These are phyloP conservation scores for Hymenotorrendiella dingleyae DNA, from an alignment of 2,329 filamentous ascomycete genomes.

Conservation along the genomic window DNA sequence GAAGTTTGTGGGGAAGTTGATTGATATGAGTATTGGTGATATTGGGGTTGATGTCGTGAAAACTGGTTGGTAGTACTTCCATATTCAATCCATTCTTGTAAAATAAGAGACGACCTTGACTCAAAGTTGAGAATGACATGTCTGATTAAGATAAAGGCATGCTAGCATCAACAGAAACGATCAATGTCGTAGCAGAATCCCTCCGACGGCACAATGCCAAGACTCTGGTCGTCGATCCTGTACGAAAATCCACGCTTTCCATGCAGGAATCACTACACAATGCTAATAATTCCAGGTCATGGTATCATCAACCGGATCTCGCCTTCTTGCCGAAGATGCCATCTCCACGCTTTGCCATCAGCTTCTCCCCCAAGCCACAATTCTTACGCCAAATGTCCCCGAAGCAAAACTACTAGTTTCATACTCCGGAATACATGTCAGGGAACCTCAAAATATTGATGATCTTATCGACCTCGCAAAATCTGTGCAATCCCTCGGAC, in stretches of 20 bases:
- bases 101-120: too few relatives aligned
- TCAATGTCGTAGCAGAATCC: constrained; percentile 61
- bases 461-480: constrained; percentile 66
- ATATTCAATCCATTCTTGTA: background rate
- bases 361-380: too few relatives aligned
- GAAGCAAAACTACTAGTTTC: constrained; percentile 63
- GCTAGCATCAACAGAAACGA: constrained; percentile 68
- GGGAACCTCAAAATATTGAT: constrained; percentile 49
- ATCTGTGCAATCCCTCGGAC: constrained; percentile 60
- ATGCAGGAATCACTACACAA: background rate
- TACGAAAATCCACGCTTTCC: constrained; percentile 35
- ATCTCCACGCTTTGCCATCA: too few relatives aligned
- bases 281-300: constrained; percentile 61
- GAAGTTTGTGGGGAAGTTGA: constrained; percentile 75
- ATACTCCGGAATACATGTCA: constrained; percentile 37
- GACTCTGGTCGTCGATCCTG: constrained; percentile 67
- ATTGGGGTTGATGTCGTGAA: constrained; percentile 87
- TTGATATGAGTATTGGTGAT: constrained; percentile 78
- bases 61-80: constrained; percentile 55
- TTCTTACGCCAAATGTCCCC: constrained; percentile 73
- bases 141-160: constrained; percentile 66
- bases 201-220: constrained; percentile 52
- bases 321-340: constrained; percentile 61
- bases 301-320: constrained; percentile 75
- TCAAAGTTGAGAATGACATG: too few relatives aligned